Percentiles rank a stretch among this genome's conserved stretches.
Evolutionary conservation across 176 grass and related monocot species (phyloP).

Genomic region (Tuctoria greenei): DNA sequence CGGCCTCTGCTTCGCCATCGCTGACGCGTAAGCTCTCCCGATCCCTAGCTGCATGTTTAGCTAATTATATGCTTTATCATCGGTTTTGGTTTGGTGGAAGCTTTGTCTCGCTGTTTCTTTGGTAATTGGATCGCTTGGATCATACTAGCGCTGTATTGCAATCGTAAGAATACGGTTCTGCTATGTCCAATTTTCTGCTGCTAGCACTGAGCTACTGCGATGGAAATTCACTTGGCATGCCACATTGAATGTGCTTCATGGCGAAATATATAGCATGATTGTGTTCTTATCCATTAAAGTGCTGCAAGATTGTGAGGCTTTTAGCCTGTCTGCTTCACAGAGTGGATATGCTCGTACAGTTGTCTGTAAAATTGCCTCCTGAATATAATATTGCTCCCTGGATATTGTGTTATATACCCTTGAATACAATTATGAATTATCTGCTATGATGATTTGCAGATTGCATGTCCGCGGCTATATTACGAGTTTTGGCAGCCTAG

Average conservation of each 20-base stretch:
- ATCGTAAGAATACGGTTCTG: not conserved
- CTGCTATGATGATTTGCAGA: conserved; percentile 48
- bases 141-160: not conserved
- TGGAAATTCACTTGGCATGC: conserved; percentile 1
- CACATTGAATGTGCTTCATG: not conserved
- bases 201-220: not conserved
- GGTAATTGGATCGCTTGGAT: not conserved
- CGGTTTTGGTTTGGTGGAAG: conserved; percentile 11
- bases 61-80: not conserved
- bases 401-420: conserved; percentile 10
- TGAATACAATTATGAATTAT: conserved; percentile 34
- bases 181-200: not conserved
- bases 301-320: no score
- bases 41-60: not conserved
- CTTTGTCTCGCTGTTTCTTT: not conserved
- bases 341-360: not conserved
- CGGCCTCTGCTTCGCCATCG: conserved; percentile 79
- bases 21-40: conserved; percentile 67
- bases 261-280: not conserved
- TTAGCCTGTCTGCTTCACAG: not conserved
- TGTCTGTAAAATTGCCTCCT: not conserved
- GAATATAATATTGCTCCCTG: not conserved
- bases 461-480: conserved; percentile 68
- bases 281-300: no score
- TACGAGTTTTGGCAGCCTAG: conserved; percentile 80